Evolutionary conservation across 2,329 filamentous ascomycete species (phyloP), one percentile per base, ranked within the genome.

Genomic region (Neodidymelliopsis sp.): DNA sequence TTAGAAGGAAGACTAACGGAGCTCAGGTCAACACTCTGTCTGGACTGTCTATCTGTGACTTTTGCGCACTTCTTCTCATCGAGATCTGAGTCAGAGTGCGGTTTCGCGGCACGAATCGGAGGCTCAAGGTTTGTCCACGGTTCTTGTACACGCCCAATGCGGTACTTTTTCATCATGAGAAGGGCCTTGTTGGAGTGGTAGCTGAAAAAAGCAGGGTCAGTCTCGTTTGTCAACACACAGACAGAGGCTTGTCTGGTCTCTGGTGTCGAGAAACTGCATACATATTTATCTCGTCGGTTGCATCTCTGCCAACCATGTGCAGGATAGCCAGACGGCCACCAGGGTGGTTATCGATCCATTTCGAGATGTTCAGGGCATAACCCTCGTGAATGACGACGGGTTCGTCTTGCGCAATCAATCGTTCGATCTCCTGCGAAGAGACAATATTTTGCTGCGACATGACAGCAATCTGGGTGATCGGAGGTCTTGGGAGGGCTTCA

Each of bases 231-330:
- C 46, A 46, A 54, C 36, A 2, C 5, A 10, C 4, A 18, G 8
- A 4, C n/a, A 29, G 8, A 15, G 40, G 30, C 27, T 24, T 4
- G 7, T 29, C 20, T 4, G 28, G 30, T 25, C 29, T 15, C 13
- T 30, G 11, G 16, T 2, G 13, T 25, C 3, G 15, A 16, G 12
- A 7, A 16, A 42, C 40, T 10, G 36, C 66, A 75, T 79, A 84
- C 81, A 78, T 79, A 54, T 79, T 79, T 59, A 84, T 84, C 63
- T 84, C 81, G 61, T 83, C 80, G 15, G 81, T 82, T 18, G 82
- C 81, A 69, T 84, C 82, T 66, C 75, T 77, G 45, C 82, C 82
- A 4, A 84, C 79, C 81, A 84, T 85, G 71, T 86, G 84, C 54
- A 81, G 64, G 53, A 86, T 84, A 15, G 83, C 81, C 19, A 86